Base-by-base conservation (phyloP, 2,329 filamentous ascomycete species). In the Pseudogymnoascus sp. region DNA sequence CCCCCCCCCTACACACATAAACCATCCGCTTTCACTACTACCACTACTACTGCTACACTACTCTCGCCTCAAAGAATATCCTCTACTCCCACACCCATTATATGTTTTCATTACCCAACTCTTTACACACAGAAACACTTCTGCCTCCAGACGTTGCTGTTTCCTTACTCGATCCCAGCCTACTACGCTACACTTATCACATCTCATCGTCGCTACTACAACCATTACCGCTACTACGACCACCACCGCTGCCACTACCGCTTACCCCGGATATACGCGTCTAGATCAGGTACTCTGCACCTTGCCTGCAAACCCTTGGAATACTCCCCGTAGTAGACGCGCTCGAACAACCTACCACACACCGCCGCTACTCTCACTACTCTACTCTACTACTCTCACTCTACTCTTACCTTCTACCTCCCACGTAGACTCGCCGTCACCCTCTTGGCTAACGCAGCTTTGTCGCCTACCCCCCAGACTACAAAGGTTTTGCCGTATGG, bases 111-210 rank as follows among this genome's bases (percentile, higher is more conserved):
- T 63, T 63, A 63, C 62, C 62, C 62, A 63, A 63, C 62, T 60
- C 62, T 59, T 63, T 63, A 60, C 62, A 36, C 65, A 63, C 65
- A 59, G 65, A 65, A 65, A 66, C 67, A 64, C 65, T 64, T 68
- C 63, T 66, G 63, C 25, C 60, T 37, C 46, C 37, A 42, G 43
- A 31, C 37, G 60, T 38, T 59, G 53, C 63, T 63, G 31, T 64
- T 64, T 62, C 63, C 60, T 68, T 63, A 67, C 67, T 60, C 12
- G 23, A 56, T 46, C 42, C 36, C 42, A 53, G n/a, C 25, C 31
- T 37, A 62, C 25, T 34, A 59, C 18, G 23, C 43, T 38, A 56
- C 49, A 28, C 28, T 61, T 37, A 61, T 61, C 59, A 36, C 5
- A 38, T 61, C 23, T 61, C 21, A 5, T 60, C 31, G 8, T 25